Evolutionary conservation across 2,329 filamentous ascomycete species (phyloP).

Genomic region (Pseudopithomyces chartarum): DNA sequence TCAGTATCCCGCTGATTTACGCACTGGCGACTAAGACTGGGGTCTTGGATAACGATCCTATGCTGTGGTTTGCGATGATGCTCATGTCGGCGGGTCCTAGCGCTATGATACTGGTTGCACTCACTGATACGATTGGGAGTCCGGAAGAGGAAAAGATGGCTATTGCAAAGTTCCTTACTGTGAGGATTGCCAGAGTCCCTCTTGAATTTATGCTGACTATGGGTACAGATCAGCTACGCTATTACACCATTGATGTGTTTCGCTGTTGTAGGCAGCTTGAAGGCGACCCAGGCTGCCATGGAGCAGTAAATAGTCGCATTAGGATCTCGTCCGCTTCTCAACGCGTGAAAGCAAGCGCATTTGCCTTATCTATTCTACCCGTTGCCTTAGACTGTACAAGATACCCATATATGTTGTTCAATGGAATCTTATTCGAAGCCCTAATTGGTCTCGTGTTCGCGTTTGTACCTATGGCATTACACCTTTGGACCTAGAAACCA

Average conservation of each 20-base stretch:
- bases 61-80: conserved; percentile 70
- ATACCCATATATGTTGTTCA: background rate
- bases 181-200: conserved; percentile 24
- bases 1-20: conserved; percentile 62
- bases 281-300: conserved; percentile 45
- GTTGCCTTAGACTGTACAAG: too few relatives aligned
- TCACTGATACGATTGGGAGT: conserved; percentile 57
- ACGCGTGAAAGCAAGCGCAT: background rate
- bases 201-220: background rate
- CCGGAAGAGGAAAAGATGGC: conserved; percentile 55
- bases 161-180: conserved; percentile 58
- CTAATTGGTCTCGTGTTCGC: too few relatives aligned
- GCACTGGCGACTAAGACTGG: conserved; percentile 58
- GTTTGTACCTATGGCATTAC: too few relatives aligned
- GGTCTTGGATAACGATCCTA: conserved; percentile 61
- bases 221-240: conserved; percentile 46
- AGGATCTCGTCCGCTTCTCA: background rate
- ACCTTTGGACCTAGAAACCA: too few relatives aligned
- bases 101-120: conserved; percentile 58
- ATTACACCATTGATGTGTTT: conserved; percentile 52
- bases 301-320: background rate
- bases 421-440: too few relatives aligned
- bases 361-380: background rate
- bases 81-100: conserved; percentile 62
- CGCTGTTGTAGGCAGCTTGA: conserved; percentile 49